phyloP scores from a whole-genome alignment of 2,329 filamentous ascomycete genomes.

The Sphaerostilbella broomeana region DNA sequence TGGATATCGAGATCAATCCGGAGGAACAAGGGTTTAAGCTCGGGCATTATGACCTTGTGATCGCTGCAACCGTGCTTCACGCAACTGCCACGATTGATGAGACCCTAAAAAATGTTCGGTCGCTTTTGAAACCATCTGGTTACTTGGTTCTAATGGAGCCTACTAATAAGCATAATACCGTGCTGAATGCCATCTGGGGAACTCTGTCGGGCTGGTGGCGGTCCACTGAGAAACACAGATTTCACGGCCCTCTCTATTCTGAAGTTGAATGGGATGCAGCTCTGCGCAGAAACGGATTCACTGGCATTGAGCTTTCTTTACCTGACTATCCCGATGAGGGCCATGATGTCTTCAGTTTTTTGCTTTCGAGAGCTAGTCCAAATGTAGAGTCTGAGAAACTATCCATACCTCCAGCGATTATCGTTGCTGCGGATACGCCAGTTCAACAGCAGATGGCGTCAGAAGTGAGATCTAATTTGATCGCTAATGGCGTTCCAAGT shows the following conservation, averaged over 20 bases:
- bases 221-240: conserved; percentile 2
- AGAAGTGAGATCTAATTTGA: too few species aligned
- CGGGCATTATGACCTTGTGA: conserved; percentile 23
- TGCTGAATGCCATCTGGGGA: conserved; percentile 7
- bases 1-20: conserved; percentile 29
- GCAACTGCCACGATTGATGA: conserved; percentile 22
- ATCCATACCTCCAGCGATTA: too few species aligned
- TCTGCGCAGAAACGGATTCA: conserved; percentile 1
- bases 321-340: not conserved
- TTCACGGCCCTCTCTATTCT: conserved; percentile 1
- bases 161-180: conserved; percentile 1
- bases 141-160: conserved; percentile 26
- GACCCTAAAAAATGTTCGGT: conserved; percentile 20
- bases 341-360: not conserved
- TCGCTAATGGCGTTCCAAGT: too few species aligned
- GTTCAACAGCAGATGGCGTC: too few species aligned
- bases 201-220: conserved; percentile 7
- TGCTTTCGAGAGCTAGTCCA: too few species aligned
- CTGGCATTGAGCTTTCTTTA: conserved; percentile 1
- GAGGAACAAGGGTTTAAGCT: conserved; percentile 21
- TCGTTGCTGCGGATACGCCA: too few species aligned
- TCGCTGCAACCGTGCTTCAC: conserved; percentile 28
- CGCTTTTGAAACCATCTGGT: conserved; percentile 26
- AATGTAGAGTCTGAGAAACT: too few species aligned
- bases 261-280: conserved; percentile 1